Evolutionary conservation across 768 basidiomycete genomes (phyloP), one percentile per base, ranked within the genome.

Genomic region (Xerocomellus intermedius): DNA sequence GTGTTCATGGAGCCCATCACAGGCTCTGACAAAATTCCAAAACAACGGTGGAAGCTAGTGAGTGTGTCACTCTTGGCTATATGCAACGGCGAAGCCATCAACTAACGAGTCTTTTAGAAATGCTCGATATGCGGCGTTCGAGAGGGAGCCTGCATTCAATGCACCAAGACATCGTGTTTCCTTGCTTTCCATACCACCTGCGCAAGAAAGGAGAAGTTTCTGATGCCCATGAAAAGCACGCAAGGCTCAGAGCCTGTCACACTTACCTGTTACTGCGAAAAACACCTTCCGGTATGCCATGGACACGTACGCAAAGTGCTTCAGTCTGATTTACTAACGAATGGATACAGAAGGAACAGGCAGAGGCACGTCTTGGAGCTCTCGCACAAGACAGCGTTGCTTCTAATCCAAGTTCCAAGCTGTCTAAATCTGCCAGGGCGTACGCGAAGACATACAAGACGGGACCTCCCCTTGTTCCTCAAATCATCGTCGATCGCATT

Each of bases 1-100:
- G 89, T 94, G 12, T 97, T 98, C 68, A 98, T 98, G 97, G 97
- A 99, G 65, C 97, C 97, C 12, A 86, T 99, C 28, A 91, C 92
- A 3, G 92, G 91, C 5, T 80, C 93, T 0, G 92, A 98, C 48
- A 82, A 77, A 58, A 89, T 99, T 43, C 84, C 88, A 2, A 98
- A 94, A 67, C 86, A 85, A 63, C 79, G 96, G 9, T 98, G 95
- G 96, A 97, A 89, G 71, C 79, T 99, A 64, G 95, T 97, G 54
- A 64, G 92, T 70, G 32, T 64, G 19, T 24, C 39, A 13, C 52
- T 42, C 38, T 14, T 44, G 17, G 5, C 50, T 45, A 17, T 46
- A 24, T 48, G 55, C 26, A 6, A 48, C 13, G 9, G 2, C n/a
- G 28, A 47, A 33, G 50, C 19, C 43, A 38, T 52, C 41, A 17